phyloP scores from a whole-genome alignment of 306 rosid genomes.

The Begonia fuchsioides region DNA sequence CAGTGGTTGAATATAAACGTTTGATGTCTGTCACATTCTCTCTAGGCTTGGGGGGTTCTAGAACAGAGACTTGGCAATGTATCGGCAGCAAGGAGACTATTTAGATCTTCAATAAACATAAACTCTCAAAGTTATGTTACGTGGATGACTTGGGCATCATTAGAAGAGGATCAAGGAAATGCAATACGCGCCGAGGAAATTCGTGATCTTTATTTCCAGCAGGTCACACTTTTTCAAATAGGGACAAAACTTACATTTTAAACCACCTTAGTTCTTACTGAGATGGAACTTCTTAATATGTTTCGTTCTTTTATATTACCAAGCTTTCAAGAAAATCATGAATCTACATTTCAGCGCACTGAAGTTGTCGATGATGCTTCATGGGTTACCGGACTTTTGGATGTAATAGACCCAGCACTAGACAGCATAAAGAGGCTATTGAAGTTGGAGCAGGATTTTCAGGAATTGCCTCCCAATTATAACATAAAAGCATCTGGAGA shows the following conservation, averaged over 20 bases:
- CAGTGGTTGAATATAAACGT: not conserved
- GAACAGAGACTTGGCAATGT: slow-evolving; percentile 75
- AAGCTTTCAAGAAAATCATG: not conserved
- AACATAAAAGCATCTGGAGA: slow-evolving; percentile 16
- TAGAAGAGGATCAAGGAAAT: slow-evolving; percentile 93
- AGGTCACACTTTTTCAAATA: slow-evolving; percentile 21
- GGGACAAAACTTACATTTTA: not conserved
- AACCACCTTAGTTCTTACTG: not conserved
- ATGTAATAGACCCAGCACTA: slow-evolving; percentile 81
- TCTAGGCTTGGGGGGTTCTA: slow-evolving; percentile 97
- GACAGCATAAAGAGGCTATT: slow-evolving; percentile 63
- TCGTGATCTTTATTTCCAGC: slow-evolving; percentile 84
- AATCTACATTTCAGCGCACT: slow-evolving; percentile 50
- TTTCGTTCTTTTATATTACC: not conserved
- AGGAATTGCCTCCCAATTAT: slow-evolving; percentile 15
- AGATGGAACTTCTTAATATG: too few species aligned
- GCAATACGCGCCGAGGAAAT: slow-evolving; percentile 82
- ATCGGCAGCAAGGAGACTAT: slow-evolving; percentile 70
- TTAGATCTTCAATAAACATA: slow-evolving; percentile 64
- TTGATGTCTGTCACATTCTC: too few species aligned
- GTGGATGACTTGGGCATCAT: too few species aligned
- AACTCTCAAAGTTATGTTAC: slow-evolving; percentile 90
- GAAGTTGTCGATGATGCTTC: slow-evolving; percentile 96
- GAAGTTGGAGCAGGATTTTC: slow-evolving; percentile 41
- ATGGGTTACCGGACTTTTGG: slow-evolving; percentile 85